Base-by-base conservation (phyloP, 2,329 filamentous ascomycete genomes). In the Botrytis paeoniae region DNA sequence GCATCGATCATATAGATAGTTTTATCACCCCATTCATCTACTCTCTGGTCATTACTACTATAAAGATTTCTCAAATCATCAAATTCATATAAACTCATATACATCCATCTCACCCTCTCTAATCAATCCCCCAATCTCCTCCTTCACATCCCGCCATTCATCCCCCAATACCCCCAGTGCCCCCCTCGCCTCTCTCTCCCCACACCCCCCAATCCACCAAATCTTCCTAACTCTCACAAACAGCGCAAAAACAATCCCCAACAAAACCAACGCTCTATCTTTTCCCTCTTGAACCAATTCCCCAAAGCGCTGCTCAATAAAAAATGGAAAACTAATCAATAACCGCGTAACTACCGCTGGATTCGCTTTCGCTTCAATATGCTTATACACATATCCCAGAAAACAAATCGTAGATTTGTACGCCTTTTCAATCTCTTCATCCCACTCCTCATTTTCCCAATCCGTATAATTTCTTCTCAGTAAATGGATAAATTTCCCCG, bases 221-320 rank as follows among this genome's bases (percentile, higher is more conserved):
- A 80, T 75, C 12, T 78, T 79, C 62, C 77, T 78, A 25, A 80
- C 37, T 32, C 79, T 74, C 64, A 79, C 76, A 20, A 81, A 75
- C 12, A 81, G 69, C 1, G 80, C 79, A 72, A 81, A 75, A 76
- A 79, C 81, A 72, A 80, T 77, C 2, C 80, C 77, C 66, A 75
- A 66, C n/a, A 75, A 41, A 18, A 75, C 59, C 54, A 76, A 45
- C 16, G 75, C 75, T 35, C 75, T 54, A 1, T 74, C 74, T 62
- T 66, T 37, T n/a, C n/a, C 37, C 74, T 62, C 22, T 20, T 69
- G 65, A 8, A 76, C 74, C 32, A 75, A 43, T 32, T 74, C 72
- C 29, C 75, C 70, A 35, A 74, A 76, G 6, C 37, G 48, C 43
- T 66, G 51, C 35, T 45, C 65, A 1, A 73, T 54, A 25, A 74